Evolutionary conservation across 2,329 filamentous ascomycete genomes (phyloP).

Genomic region (Lasiodiplodia theobromae): DNA sequence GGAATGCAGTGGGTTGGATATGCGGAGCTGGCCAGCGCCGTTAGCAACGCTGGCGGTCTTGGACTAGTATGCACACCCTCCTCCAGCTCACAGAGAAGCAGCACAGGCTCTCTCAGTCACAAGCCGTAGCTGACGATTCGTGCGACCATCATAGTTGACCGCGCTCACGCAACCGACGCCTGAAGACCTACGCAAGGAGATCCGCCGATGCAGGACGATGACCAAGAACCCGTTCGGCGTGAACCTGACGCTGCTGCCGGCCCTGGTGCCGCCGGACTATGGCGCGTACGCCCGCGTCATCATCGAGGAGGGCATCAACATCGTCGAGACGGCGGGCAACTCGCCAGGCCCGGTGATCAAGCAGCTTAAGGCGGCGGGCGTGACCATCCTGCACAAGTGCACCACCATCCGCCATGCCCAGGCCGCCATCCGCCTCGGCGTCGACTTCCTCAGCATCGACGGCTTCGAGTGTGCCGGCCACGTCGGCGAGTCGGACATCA

Average conservation of each 20-base stretch:
- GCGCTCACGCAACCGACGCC: constrained; percentile 92
- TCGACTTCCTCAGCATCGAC: constrained; percentile 96
- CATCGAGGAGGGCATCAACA: constrained; percentile 88
- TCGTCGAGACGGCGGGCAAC: constrained; percentile 94
- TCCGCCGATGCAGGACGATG: constrained; percentile 82
- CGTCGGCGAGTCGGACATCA: constrained; percentile 86
- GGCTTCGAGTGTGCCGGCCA: constrained; percentile 97
- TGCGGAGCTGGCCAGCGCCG: constrained; percentile 77
- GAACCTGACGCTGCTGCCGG: constrained; percentile 92
- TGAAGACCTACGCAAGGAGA: constrained; percentile 91
- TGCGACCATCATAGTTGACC: constrained; percentile 61
- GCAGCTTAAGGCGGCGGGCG: constrained; percentile 80
- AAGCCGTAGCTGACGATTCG: constrained; percentile 11
- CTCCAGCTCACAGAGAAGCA: neutral
- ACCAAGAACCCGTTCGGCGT: constrained; percentile 85
- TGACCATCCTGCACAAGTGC: constrained; percentile 93
- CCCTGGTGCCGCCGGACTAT: constrained; percentile 91
- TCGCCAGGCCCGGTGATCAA: constrained; percentile 88
- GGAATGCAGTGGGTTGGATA: constrained; percentile 89
- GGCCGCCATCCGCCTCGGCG: constrained; percentile 90
- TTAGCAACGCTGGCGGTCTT: constrained; percentile 72
- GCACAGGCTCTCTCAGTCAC: constrained; percentile 2
- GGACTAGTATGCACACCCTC: constrained; percentile 62
- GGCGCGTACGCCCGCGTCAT: constrained; percentile 88
- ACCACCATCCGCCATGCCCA: constrained; percentile 94